Conservation (phyloP, 306 rosid genomes). For the Sphenostylis stenocarpa region DNA sequence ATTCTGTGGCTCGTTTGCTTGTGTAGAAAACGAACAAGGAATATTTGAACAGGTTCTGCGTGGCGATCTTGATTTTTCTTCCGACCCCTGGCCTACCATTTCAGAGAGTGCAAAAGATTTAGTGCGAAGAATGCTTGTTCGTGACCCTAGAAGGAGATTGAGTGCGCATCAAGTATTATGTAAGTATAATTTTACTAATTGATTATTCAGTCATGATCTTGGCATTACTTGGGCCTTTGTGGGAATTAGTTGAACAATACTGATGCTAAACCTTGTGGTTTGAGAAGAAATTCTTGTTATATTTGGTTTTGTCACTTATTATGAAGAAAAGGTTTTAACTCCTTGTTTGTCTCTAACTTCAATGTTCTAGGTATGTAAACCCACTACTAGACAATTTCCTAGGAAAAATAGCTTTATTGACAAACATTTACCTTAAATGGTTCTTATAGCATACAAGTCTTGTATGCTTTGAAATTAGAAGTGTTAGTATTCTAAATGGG, state of each 20-base stretch:
- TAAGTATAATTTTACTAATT: conserved; percentile 45
- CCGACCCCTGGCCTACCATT: conserved; percentile 96
- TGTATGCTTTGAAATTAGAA: conserved; percentile 8
- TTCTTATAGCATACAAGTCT: neutral
- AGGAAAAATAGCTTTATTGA: neutral
- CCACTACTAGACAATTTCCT: neutral
- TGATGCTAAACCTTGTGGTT: conserved; percentile 15
- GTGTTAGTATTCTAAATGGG: neutral
- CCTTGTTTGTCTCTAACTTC: neutral
- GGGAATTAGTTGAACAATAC: conserved; percentile 4
- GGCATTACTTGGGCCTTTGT: neutral
- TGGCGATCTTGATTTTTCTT: conserved; percentile 86
- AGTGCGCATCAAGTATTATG: conserved; percentile 95
- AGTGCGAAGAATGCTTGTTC: conserved; percentile 91
- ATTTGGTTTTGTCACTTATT: conserved; percentile 9
- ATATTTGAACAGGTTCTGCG: conserved; percentile 92
- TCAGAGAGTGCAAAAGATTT: conserved; percentile 97
- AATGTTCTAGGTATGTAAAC: neutral
- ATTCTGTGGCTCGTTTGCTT: conserved; percentile 21
- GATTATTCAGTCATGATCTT: conserved; percentile 13
- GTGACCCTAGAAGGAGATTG: conserved; percentile 78
- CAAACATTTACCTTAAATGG: neutral
- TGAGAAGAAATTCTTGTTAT: neutral
- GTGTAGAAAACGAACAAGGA: conserved; percentile 75
- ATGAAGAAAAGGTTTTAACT: neutral